Evolutionary conservation across 805 yeast genomes (phyloP).

Genomic region (Lipomyces yamadae): DNA sequence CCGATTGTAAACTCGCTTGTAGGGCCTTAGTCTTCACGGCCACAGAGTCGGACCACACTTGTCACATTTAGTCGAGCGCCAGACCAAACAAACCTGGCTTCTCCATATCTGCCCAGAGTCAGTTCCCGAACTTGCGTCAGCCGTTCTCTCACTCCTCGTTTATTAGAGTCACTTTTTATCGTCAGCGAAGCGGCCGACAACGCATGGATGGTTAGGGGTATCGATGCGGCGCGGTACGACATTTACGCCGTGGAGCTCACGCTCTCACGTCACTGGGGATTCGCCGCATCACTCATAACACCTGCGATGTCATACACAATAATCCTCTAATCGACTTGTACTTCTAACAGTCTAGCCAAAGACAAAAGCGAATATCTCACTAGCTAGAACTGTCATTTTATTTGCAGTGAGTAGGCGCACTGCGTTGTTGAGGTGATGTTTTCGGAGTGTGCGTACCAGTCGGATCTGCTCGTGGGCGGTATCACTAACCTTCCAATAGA

Average conservation of each 20-base stretch:
- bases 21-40: too few species aligned
- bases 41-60: too few species aligned
- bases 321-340: neutral
- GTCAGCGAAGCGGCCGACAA: too few species aligned
- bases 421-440: conserved; percentile 22
- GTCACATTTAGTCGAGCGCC: too few species aligned
- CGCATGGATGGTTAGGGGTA: neutral
- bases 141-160: too few species aligned
- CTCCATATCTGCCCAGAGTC: too few species aligned
- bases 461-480: neutral
- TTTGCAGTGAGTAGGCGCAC: conserved; percentile 4
- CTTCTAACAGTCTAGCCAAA: neutral
- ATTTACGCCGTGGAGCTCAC: neutral
- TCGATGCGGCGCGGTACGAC: neutral
- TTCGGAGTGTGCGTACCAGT: conserved; percentile 27
- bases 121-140: too few species aligned
- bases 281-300: conserved; percentile 1
- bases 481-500: conserved; percentile 10
- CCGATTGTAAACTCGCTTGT: too few species aligned
- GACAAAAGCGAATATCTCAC: conserved; percentile 1
- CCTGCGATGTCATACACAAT: neutral
- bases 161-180: too few species aligned
- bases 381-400: neutral
- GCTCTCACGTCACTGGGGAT: neutral
- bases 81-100: too few species aligned